A percentile compares a stretch with the other conserved stretches of the same genome.
Conservation (phyloP, 1,284 basidiomycete genomes). For the Boletus smithii region DNA sequence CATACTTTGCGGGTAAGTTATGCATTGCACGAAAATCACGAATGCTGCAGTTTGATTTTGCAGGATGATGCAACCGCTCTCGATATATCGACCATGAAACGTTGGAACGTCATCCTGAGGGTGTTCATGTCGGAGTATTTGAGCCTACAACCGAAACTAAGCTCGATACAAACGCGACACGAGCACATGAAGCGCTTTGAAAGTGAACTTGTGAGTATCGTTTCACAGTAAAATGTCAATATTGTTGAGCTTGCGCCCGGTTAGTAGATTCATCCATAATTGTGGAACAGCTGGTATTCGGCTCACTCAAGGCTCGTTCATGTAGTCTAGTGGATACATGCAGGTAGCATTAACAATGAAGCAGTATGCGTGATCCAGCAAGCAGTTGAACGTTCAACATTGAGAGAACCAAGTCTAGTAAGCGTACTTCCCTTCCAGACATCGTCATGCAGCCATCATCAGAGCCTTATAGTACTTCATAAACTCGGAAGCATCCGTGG, state of each 20-base stretch:
- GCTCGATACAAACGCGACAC: slow-evolving; percentile 2
- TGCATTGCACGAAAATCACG: slow-evolving; percentile 1
- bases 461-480: slow-evolving; percentile 47
- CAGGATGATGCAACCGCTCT: slow-evolving; percentile 89
- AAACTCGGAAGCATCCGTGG: slow-evolving; percentile 40
- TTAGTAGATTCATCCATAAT: slow-evolving; percentile 23
- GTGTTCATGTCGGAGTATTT: slow-evolving; percentile 92
- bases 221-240: not conserved
- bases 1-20: slow-evolving; percentile 69
- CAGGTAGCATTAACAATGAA: not conserved
- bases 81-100: slow-evolving; percentile 80
- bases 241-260: slow-evolving; percentile 6
- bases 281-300: not conserved
- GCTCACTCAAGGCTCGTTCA: not conserved
- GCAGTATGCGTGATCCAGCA: not conserved
- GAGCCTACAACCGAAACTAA: slow-evolving; percentile 53
- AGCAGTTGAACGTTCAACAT: not conserved
- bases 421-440: not conserved
- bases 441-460: slow-evolving; percentile 27
- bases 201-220: slow-evolving; percentile 29
- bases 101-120: slow-evolving; percentile 88
- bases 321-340: slow-evolving; percentile 4
- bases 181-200: slow-evolving; percentile 18
- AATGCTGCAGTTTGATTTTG: slow-evolving; percentile 4
- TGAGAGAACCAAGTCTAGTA: not conserved